Evolutionary conservation across 306 rosid genomes (phyloP).

Genomic region (Hippophae gyantsensis): DNA sequence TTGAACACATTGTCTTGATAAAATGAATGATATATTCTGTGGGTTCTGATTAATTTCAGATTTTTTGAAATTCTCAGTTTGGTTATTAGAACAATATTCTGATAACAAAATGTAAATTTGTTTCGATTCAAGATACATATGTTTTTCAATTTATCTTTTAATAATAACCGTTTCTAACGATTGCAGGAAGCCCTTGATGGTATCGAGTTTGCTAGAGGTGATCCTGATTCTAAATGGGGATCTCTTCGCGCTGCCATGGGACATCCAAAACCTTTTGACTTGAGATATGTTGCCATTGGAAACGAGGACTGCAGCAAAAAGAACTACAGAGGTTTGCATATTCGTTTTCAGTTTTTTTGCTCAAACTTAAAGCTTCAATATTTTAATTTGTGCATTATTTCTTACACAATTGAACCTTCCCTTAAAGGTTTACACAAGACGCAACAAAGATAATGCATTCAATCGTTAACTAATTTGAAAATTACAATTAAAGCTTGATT

Average conservation of each 20-base stretch:
- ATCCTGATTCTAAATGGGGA: conserved; percentile 56
- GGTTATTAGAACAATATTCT: not conserved
- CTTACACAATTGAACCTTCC: no score
- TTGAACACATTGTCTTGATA: not conserved
- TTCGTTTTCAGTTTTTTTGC: no score
- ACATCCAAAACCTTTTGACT: not conserved
- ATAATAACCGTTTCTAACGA: conserved; percentile 2
- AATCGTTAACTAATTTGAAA: no score
- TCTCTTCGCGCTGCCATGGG: conserved; percentile 17
- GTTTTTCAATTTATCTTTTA: not conserved
- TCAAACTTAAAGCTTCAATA: no score
- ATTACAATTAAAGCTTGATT: no score
- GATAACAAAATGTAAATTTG: not conserved
- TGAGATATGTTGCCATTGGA: not conserved
- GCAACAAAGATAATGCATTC: no score
- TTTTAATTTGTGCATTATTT: no score
- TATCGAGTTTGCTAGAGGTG: conserved; percentile 82
- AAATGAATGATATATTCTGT: not conserved
- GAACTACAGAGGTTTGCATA: not conserved
- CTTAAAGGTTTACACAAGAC: no score
- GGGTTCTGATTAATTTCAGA: no score
- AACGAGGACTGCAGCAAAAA: not conserved
- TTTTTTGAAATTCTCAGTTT: not conserved
- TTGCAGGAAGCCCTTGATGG: conserved; percentile 92
- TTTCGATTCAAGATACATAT: not conserved